Base-by-base conservation (phyloP, 1,284 basidiomycete species). In the Rhodotorula sp. region DNA sequence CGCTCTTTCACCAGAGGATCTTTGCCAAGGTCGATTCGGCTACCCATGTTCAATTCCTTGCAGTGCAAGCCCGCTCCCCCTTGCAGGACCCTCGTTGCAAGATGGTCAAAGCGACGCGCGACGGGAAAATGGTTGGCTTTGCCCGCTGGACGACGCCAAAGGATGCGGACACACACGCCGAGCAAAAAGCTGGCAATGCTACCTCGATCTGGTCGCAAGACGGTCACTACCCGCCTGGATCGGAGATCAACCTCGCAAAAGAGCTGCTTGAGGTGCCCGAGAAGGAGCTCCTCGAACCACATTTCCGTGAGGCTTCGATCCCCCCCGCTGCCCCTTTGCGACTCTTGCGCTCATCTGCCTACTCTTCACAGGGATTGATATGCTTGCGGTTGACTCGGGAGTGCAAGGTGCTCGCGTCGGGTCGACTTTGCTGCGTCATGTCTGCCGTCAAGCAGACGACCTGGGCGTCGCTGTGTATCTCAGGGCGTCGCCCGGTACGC, bases 391-490 rank as follows among this genome's bases (percentile, higher is more conserved):
- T 24, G 69, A 68, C 33, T 66, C 70, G 15, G 24, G 1, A 3
- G 24, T 8, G 4, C 66, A 68, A n/a, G 60, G 66, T 2, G 63
- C 56, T 6, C 64, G 66, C 1, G 70, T 67, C 0, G 70, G 70
- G 1, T 33, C 30, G 17, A 46, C 63, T 10, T 26, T 71, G 15
- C 29, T 71, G 10, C n/a, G 51, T 8, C 65, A 63, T 60, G 66
- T 63, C 0, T 63, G 66, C 61, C 15, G 12, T 5, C 26, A 54
- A 18, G 70, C 70, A 6, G 70, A 71, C 29, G 45, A 62, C 1
- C 51, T 24, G 17, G 63, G 60, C 22, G 60, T 71, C 6, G 56
- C 55, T 0, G 29, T 53, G 0, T 45, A 55, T 45, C 53, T 71
- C 26, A 44, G 62, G 17, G 49, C 66, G 4, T 55, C 63, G 0